These are phyloP conservation scores for Thelonectria discophora DNA, from an alignment of 2,329 filamentous ascomycete genomes.

Conservation along the genomic window DNA sequence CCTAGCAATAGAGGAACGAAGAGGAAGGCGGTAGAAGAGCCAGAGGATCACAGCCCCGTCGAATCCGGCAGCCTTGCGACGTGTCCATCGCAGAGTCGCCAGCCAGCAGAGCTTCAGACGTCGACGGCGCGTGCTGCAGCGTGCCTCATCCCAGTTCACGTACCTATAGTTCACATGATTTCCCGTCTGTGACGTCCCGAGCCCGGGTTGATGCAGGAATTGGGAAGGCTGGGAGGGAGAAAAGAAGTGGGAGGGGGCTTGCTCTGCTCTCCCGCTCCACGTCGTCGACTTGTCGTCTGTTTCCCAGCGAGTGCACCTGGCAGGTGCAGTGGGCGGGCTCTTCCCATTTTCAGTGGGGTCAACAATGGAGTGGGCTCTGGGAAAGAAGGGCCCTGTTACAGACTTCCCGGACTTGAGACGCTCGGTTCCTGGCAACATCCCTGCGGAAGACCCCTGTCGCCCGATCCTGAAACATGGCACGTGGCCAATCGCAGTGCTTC, in stretches of 20 bases:
- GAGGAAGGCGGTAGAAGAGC: constrained; percentile 4
- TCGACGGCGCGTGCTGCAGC: constrained; percentile 2
- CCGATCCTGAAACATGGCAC: constrained; percentile 19
- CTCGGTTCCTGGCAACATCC: constrained; percentile 24
- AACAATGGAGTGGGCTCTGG: constrained; percentile 14
- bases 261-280: not conserved
- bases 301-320: too few species aligned
- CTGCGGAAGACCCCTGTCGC: constrained; percentile 30
- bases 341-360: constrained; percentile 29
- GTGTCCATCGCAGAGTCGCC: constrained; percentile 34
- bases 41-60: constrained; percentile 12
- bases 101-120: constrained; percentile 14
- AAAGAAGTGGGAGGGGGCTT: not conserved
- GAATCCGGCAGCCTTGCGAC: constrained; percentile 29
- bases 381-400: constrained; percentile 49
- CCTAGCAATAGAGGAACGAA: constrained; percentile 15
- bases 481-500: constrained; percentile 30
- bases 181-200: not conserved
- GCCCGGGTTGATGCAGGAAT: not conserved
- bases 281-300: constrained; percentile 4
- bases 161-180: constrained; percentile 2
- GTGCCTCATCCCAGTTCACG: constrained; percentile 15
- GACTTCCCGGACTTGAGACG: constrained; percentile 58
- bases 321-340: too few species aligned
- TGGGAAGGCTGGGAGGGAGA: not conserved